Base-by-base conservation (phyloP, 352 stramenopile species). In the Thalassiosira mediterranea region DNA sequence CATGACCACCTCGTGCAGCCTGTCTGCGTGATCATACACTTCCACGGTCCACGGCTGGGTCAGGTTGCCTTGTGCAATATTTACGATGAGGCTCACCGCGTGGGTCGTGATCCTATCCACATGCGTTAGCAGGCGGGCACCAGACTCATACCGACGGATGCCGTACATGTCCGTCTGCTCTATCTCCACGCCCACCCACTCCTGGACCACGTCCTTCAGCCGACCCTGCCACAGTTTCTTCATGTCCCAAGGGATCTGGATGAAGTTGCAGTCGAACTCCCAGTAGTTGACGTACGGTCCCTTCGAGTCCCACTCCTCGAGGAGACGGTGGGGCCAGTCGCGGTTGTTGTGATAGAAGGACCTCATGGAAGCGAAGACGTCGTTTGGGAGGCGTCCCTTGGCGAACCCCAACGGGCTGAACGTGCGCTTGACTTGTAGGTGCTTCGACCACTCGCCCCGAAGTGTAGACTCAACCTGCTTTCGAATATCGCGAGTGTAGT, bases 131-230 rank as follows among this genome's bases (percentile, higher is more conserved):
- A 95, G 57, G 13, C 88, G 68, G 17, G 86, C 86, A 3, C 88
- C 90, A 32, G 76, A 49, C 44, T 87, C 73, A 57, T 95, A 95
- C 40, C 83, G 77, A 29, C 90, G 73, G 3, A 95, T 78, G 37
- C 90, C 90, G 65, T 95, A 95, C 56, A 94, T 84, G 56, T 88
- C 77, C 17, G 89, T 95, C 48, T 89, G 70, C 57, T 93, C 86
- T 0, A 95, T 77, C 28, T 66, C 48, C n/a, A 87, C 65, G 37
- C 84, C 84, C 17, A 71, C 54, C 90, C 89, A 95, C 51, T 83
- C 73, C 56, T 91, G 70, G 26, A 95, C 81, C 29, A 92, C 42
- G n/a, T 76, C 56, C 11, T 70, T 71, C 19, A 95, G 58, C 31
- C 78, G 60, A n/a, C 53, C 21, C 53, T 94, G 87, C 81, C 85